These are phyloP conservation scores for Borovskyia barvae DNA, from an alignment of 208 protist species.

Conservation along the genomic window DNA sequence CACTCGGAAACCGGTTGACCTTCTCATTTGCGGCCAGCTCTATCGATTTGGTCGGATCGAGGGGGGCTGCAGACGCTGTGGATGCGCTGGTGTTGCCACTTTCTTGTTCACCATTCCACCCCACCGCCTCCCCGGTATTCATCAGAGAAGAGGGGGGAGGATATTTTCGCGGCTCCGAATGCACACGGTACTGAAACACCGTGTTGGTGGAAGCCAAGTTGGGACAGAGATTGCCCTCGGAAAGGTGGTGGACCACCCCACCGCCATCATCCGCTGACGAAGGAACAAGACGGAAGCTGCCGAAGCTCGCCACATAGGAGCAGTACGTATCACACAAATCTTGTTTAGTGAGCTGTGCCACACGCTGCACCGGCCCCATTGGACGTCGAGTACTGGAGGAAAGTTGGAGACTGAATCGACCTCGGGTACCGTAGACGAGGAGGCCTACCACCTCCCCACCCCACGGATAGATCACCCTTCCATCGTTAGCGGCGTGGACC, in stretches of 20 bases:
- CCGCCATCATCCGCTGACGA: conserved; percentile 20
- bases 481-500: conserved; percentile 46
- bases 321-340: conserved; percentile 63
- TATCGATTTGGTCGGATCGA: too few relatives aligned
- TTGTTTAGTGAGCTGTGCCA: conserved; percentile 34
- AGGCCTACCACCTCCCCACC: conserved; percentile 65
- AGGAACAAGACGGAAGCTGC: conserved; percentile 34
- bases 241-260: conserved; percentile 18
- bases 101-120: not conserved
- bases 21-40: too few relatives aligned
- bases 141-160: too few relatives aligned
- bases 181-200: conserved; percentile 24
- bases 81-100: not conserved
- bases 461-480: conserved; percentile 80
- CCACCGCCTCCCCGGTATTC: not conserved
- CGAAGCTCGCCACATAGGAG: conserved; percentile 69
- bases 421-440: conserved; percentile 52
- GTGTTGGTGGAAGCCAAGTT: conserved; percentile 22
- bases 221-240: conserved; percentile 32
- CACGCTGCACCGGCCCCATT: conserved; percentile 18
- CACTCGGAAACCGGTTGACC: too few relatives aligned
- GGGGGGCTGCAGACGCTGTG: too few relatives aligned
- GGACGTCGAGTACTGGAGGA: conserved; percentile 21
- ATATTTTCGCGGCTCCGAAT: conserved; percentile 14
- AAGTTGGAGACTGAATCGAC: conserved; percentile 68